These are phyloP conservation scores for Entomortierella parvispora DNA, from an alignment of 192 early-diverging fungal genomes.

Conservation along the genomic window DNA sequence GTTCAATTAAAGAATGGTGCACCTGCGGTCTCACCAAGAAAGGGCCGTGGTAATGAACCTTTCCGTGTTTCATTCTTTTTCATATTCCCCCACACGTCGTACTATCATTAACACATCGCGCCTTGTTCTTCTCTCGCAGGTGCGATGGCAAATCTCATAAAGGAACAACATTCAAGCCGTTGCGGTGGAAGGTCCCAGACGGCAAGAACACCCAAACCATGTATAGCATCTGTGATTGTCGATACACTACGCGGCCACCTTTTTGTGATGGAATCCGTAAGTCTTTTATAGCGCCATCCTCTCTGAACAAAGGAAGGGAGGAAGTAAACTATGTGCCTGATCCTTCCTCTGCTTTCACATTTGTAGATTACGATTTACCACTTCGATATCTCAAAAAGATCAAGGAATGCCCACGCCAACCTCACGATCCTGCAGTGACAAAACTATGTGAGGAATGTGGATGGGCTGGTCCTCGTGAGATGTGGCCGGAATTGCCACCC, in stretches of 20 bases:
- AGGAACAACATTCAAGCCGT: conserved; percentile 41
- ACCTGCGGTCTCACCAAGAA: conserved; percentile 50
- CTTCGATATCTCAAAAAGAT: conserved; percentile 45
- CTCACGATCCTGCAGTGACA: conserved; percentile 43
- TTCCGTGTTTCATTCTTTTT: neutral
- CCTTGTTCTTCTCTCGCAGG: conserved; percentile 1
- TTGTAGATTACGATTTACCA: conserved; percentile 46
- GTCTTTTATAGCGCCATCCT: neutral
- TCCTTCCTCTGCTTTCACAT: too few species aligned
- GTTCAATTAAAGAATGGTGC: conserved; percentile 50
- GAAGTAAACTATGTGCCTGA: neutral
- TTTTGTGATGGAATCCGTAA: conserved; percentile 50
- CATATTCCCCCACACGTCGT: too few species aligned
- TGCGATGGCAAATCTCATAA: conserved; percentile 52
- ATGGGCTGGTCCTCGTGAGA: conserved; percentile 46
- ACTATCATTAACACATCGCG: too few species aligned
- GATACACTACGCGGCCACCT: conserved; percentile 42
- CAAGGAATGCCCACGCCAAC: conserved; percentile 31
- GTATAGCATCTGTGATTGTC: conserved; percentile 49
- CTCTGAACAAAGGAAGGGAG: neutral
- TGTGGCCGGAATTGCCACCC: conserved; percentile 40
- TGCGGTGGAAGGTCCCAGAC: conserved; percentile 40
- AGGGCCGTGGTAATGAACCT: conserved; percentile 33
- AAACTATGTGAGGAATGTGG: conserved; percentile 49
- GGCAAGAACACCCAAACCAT: conserved; percentile 31